These are phyloP conservation scores for Basipetospora sp. DNA, from an alignment of 2,329 filamentous ascomycete genomes.

Conservation along the genomic window DNA sequence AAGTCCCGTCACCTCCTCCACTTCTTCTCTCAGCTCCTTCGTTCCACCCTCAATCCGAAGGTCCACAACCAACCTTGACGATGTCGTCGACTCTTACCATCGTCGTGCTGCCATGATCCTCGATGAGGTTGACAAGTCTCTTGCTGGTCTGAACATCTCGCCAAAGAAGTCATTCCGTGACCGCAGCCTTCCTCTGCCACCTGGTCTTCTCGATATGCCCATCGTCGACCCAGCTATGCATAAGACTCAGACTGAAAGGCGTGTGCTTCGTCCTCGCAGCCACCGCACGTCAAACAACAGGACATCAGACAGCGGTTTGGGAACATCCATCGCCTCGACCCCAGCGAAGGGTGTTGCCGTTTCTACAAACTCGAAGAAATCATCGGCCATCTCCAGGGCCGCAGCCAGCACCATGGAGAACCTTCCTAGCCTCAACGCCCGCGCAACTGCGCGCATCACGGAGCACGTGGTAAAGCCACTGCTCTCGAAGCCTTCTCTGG, in stretches of 20 bases:
- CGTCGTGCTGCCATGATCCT: slow-evolving; percentile 55
- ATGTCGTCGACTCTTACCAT: slow-evolving; percentile 54
- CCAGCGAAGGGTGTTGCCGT: slow-evolving; percentile 33
- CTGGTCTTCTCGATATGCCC: slow-evolving; percentile 40
- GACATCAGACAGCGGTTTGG: slow-evolving; percentile 69
- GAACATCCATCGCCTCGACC: slow-evolving; percentile 59
- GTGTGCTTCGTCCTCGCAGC: slow-evolving; percentile 37
- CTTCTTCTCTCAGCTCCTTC: slow-evolving; percentile 23
- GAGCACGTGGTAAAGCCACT: slow-evolving; percentile 68
- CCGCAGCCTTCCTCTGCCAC: slow-evolving; percentile 44
- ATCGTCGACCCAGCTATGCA: slow-evolving; percentile 36
- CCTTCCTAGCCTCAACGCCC: slow-evolving; percentile 48
- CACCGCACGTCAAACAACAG: slow-evolving; percentile 44
- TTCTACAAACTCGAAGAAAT: slow-evolving; percentile 27
- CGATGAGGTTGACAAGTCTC: slow-evolving; percentile 48
- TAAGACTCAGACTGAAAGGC: slow-evolving; percentile 26
- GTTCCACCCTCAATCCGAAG: slow-evolving; percentile 46
- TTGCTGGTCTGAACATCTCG: slow-evolving; percentile 24
- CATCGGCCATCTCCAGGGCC: slow-evolving; percentile 48
- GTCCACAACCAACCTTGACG: slow-evolving; percentile 55
- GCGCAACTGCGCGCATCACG: slow-evolving; percentile 63
- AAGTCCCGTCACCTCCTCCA: slow-evolving; percentile 18
- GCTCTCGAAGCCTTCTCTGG: slow-evolving; percentile 54
- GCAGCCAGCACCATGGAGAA: slow-evolving; percentile 33
- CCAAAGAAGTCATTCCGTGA: slow-evolving; percentile 28